Conservation (phyloP, 495 filamentous ascomycete genomes). For the Trichocladium antarcticum region DNA sequence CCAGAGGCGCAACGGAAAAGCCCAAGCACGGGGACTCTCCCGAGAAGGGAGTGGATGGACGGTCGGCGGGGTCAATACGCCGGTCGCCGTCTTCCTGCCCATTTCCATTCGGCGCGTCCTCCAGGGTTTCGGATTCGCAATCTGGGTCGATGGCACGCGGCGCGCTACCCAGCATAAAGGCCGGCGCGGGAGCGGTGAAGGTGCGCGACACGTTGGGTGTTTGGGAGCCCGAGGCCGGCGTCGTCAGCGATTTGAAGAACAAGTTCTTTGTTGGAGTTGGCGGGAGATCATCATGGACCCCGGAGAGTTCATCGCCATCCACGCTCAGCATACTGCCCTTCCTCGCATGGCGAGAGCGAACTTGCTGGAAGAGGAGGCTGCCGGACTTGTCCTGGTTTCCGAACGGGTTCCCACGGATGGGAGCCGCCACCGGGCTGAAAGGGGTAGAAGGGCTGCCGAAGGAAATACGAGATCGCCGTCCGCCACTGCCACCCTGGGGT, state of each 20-base stretch:
- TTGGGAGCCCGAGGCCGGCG: conserved; percentile 15
- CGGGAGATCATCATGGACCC: conserved; percentile 60
- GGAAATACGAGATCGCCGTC: conserved; percentile 27
- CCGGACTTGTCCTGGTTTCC: conserved; percentile 47
- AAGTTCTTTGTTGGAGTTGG: conserved; percentile 85
- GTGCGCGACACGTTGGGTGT: conserved; percentile 20
- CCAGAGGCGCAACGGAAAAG: conserved; percentile 16
- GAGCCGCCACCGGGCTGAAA: conserved; percentile 44
- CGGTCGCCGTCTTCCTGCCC: conserved; percentile 15
- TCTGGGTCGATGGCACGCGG: conserved; percentile 10
- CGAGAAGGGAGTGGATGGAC: conserved; percentile 14
- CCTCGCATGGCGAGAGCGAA: conserved; percentile 38
- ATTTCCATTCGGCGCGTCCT: conserved; percentile 7
- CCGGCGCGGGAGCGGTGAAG: conserved; percentile 21
- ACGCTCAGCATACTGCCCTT: conserved; percentile 66
- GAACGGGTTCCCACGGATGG: conserved; percentile 41
- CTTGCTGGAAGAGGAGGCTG: conserved; percentile 32
- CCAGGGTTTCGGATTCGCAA: conserved; percentile 27
- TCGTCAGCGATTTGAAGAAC: conserved; percentile 21
- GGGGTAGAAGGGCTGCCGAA: conserved; percentile 46
- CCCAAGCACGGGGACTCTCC: conserved; percentile 9
- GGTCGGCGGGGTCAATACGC: conserved; percentile 7
- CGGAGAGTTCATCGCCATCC: conserved; percentile 59
- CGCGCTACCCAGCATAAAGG: conserved; percentile 13
- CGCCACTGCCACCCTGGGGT: conserved; percentile 44